phyloP scores from a whole-genome alignment of 2,329 filamentous ascomycete species.

The Tolypocladium nubicola region DNA sequence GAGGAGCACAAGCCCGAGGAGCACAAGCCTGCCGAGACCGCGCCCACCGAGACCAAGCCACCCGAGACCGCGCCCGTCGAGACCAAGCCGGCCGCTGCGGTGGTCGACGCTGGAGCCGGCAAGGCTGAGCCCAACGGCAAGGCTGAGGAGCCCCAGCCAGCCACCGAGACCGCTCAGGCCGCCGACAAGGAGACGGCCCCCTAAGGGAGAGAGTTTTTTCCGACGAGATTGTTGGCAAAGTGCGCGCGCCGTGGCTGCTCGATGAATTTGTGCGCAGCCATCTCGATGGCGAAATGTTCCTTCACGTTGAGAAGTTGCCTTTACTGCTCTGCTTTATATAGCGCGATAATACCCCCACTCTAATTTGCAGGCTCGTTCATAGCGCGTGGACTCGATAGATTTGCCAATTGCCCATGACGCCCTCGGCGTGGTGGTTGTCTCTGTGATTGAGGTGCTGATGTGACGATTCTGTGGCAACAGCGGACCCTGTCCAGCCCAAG shows the following conservation, averaged over 20 bases:
- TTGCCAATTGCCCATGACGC: not conserved
- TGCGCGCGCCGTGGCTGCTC: not conserved
- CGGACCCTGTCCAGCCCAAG: not conserved
- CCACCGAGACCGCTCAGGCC: not conserved
- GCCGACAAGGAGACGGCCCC: slow-evolving; percentile 4
- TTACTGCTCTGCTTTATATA: not conserved
- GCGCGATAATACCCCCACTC: slow-evolving; percentile 1
- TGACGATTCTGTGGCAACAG: not conserved
- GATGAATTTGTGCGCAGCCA: too few relatives aligned
- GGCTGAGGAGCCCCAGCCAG: not conserved
- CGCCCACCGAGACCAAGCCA: too few relatives aligned
- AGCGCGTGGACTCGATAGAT: not conserved
- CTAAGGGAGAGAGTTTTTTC: not conserved
- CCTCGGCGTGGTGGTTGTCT: not conserved
- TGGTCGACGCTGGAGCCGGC: not conserved
- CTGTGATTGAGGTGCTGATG: not conserved
- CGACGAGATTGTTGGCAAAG: not conserved
- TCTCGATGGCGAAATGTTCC: not conserved
- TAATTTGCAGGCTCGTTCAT: not conserved
- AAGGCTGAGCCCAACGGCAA: not conserved
- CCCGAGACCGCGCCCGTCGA: too few relatives aligned
- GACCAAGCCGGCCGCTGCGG: not conserved
- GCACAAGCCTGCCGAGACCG: too few relatives aligned
- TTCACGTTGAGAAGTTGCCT: not conserved
- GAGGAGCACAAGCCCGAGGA: not conserved